Percentiles rank a stretch among this genome's conserved stretches.
Evolutionary conservation across 2,329 filamentous ascomycete genomes (phyloP).

Genomic region (Raffaelea arxii): DNA sequence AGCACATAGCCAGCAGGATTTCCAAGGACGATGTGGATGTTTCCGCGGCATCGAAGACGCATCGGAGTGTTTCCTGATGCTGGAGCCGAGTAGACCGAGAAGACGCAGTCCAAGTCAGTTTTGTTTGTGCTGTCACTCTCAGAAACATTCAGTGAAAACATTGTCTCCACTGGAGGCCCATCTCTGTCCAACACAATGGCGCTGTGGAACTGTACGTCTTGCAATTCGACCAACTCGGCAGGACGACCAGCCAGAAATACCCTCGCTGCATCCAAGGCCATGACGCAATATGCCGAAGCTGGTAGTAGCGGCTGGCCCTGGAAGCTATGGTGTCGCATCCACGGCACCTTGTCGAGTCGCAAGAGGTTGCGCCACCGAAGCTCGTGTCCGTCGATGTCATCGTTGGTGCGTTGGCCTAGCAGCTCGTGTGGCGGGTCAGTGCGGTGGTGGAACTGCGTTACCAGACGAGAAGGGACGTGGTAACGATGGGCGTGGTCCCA

Average conservation of each 20-base stretch:
- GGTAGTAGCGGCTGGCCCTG: constrained; percentile 34
- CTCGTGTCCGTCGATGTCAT: constrained; percentile 2
- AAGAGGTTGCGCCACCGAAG: constrained; percentile 3
- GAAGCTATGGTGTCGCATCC: constrained; percentile 19
- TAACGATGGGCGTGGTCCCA: constrained; percentile 4
- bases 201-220: constrained; percentile 21
- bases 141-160: constrained; percentile 24
- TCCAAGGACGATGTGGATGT: constrained; percentile 22
- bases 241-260: constrained; percentile 15
- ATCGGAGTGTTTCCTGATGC: constrained; percentile 22
- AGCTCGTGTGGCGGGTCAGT: constrained; percentile 3
- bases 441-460: neutral
- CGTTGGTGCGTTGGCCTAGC: neutral
- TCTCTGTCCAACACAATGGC: constrained; percentile 24
- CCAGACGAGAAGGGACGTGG: neutral
- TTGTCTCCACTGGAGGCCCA: constrained; percentile 23
- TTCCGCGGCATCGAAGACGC: constrained; percentile 25
- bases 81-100: constrained; percentile 24
- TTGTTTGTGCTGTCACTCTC: constrained; percentile 4
- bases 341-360: neutral
- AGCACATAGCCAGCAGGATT: constrained; percentile 16
- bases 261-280: constrained; percentile 34
- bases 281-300: constrained; percentile 35
- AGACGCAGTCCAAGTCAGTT: constrained; percentile 18
- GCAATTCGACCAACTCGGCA: constrained; percentile 21